These are phyloP conservation scores for Colletotrichum horii DNA, from an alignment of 2,329 filamentous ascomycete species.

Conservation along the genomic window DNA sequence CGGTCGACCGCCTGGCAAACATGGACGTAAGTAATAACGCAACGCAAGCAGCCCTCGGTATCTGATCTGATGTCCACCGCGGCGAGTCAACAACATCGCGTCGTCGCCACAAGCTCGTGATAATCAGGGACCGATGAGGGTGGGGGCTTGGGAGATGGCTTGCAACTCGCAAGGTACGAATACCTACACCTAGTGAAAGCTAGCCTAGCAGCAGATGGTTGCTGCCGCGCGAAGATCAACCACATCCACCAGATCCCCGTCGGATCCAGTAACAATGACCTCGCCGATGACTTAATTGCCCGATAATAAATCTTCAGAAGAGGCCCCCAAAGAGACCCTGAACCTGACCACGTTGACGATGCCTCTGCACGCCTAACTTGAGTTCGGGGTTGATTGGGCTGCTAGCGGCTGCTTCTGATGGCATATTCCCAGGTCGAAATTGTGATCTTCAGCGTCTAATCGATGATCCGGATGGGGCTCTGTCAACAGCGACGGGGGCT, in stretches of 20 bases:
- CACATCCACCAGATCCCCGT: conserved; percentile 1
- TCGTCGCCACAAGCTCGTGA: conserved; percentile 12
- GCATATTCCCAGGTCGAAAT: conserved; percentile 17
- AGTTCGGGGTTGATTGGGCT: neutral
- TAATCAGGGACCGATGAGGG: neutral
- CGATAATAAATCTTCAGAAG: conserved; percentile 3
- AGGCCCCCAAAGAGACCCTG: conserved; percentile 1
- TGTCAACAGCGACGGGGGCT: neutral
- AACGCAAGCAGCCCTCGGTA: neutral
- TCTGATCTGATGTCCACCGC: neutral
- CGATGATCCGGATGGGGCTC: conserved; percentile 19
- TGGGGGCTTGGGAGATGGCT: neutral
- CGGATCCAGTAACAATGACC: neutral
- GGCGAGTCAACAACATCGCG: neutral
- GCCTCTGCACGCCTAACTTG: conserved; percentile 1
- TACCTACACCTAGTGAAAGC: neutral
- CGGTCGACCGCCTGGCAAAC: neutral
- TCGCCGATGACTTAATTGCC: conserved; percentile 15
- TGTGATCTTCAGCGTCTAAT: conserved; percentile 18
- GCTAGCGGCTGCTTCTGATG: conserved; percentile 13
- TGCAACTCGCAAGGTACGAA: neutral
- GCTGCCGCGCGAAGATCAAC: neutral
- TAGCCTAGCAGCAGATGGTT: neutral
- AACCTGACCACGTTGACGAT: conserved; percentile 5
- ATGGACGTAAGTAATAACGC: neutral